A percentile compares a stretch with the other conserved stretches of the same genome.
These are phyloP conservation scores for Pseudozyma pruni DNA, from an alignment of 1,284 basidiomycete species.

Conservation along the genomic window DNA sequence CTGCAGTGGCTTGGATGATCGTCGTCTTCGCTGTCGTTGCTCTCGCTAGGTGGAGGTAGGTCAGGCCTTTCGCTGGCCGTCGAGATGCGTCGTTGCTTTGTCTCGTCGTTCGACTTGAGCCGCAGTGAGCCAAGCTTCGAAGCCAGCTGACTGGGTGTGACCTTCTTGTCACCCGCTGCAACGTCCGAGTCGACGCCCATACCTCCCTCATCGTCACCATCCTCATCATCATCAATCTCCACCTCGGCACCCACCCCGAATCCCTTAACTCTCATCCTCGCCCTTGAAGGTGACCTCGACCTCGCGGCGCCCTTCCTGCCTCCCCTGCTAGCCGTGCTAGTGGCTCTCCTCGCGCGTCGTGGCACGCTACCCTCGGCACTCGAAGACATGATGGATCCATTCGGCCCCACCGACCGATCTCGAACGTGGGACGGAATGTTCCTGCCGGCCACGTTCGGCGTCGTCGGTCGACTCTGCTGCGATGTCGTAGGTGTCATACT, in stretches of 20 bases:
- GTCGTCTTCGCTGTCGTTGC: constrained; percentile 1
- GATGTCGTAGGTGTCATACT: constrained; percentile 37
- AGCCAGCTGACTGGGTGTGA: background rate
- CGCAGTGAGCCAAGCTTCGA: constrained; percentile 6
- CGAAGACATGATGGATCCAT: constrained; percentile 13
- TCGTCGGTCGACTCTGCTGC: constrained; percentile 27
- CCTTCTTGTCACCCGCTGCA: background rate
- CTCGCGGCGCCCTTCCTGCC: constrained; percentile 10
- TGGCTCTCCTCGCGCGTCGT: constrained; percentile 21
- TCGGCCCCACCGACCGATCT: constrained; percentile 14
- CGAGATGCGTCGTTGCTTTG: constrained; percentile 26
- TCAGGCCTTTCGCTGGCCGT: constrained; percentile 43
- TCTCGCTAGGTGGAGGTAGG: constrained; percentile 33
- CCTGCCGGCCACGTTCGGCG: constrained; percentile 18
- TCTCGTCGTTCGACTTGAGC: constrained; percentile 16
- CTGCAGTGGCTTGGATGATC: background rate
- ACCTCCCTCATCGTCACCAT: constrained; percentile 69
- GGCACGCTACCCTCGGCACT: constrained; percentile 41
- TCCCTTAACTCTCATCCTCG: constrained; percentile 37
- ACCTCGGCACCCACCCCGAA: constrained; percentile 55
- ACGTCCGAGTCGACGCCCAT: constrained; percentile 66
- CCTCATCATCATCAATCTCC: constrained; percentile 52
- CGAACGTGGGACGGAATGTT: constrained; percentile 23
- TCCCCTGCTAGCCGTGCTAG: constrained; percentile 9
- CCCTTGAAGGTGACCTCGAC: constrained; percentile 31